Evolutionary conservation across 306 rosid species (phyloP).

Genomic region (Gynostemma pentaphyllum): DNA sequence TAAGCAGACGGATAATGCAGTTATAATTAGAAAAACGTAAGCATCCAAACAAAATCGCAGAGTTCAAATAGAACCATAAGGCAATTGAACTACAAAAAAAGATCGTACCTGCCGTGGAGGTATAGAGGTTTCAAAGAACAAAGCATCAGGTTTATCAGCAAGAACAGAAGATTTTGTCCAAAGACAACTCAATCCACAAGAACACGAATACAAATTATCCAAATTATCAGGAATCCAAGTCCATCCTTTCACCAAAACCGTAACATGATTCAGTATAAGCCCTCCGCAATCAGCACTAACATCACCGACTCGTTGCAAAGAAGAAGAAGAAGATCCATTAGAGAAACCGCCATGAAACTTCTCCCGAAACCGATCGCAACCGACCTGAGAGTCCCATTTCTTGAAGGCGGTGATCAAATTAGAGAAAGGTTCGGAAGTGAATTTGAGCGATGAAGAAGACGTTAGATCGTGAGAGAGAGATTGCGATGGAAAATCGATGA

Average conservation of each 20-base stretch:
- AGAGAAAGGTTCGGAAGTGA: conserved; percentile 35
- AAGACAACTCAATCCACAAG: conserved; percentile 82
- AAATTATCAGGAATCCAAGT: conserved; percentile 95
- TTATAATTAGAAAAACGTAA: background rate
- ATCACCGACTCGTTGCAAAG: conserved; percentile 34
- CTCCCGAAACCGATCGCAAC: conserved; percentile 46
- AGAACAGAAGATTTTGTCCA: conserved; percentile 92
- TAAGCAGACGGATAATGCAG: too few species aligned
- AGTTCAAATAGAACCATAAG: background rate
- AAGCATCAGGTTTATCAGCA: conserved; percentile 85
- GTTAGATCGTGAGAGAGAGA: conserved; percentile 21
- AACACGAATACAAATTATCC: conserved; percentile 74
- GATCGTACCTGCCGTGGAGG: conserved; percentile 65
- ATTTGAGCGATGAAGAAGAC: background rate
- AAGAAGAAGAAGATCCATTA: conserved; percentile 37
- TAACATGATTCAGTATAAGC: conserved; percentile 37
- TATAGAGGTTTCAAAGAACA: conserved; percentile 54
- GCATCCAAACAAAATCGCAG: conserved; percentile 5
- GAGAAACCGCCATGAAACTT: conserved; percentile 19
- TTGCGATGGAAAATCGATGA: conserved; percentile 50
- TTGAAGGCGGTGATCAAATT: conserved; percentile 48
- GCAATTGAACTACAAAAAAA: background rate
- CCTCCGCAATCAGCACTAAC: conserved; percentile 30
- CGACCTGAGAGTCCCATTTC: conserved; percentile 71
- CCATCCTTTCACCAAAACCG: conserved; percentile 80